Evolutionary conservation across 176 grass and related monocot species (phyloP).

Genomic region (Cenchrus americanus): DNA sequence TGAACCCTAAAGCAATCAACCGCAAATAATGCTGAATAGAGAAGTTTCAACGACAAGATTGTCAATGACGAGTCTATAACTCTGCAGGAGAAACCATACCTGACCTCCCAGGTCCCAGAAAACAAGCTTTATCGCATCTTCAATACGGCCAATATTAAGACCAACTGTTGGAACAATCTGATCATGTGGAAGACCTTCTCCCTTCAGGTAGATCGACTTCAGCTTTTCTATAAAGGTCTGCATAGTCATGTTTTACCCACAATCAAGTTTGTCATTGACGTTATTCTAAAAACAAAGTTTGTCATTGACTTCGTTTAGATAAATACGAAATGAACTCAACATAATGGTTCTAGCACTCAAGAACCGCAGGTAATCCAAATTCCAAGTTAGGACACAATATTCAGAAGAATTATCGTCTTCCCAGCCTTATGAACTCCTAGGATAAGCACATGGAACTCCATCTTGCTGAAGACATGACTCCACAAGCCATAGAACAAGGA

Average conservation of each 20-base stretch:
- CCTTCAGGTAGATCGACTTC: conserved; percentile 85
- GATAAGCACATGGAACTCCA: conserved; percentile 92
- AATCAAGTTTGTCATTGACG: conserved; percentile 11
- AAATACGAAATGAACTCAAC: conserved; percentile 5
- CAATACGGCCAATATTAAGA: conserved; percentile 95
- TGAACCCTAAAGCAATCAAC: background rate
- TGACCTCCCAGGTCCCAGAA: conserved; percentile 99
- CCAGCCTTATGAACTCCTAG: conserved; percentile 93
- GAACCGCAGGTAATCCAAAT: background rate
- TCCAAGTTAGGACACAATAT: background rate
- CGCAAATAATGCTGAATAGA: background rate
- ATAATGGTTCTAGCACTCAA: background rate
- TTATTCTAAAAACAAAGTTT: too few relatives aligned
- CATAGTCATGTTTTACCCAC: conserved; percentile 36
- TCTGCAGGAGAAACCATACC: conserved; percentile 54
- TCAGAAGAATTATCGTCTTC: conserved; percentile 82
- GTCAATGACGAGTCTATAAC: background rate
- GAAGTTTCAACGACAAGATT: background rate
- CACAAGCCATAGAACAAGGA: conserved; percentile 97
- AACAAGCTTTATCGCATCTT: conserved; percentile 85
- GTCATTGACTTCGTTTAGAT: background rate
- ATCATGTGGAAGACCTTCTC: conserved; percentile 78
- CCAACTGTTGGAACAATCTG: conserved; percentile 95
- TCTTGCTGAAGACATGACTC: conserved; percentile 94
- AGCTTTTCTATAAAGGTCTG: conserved; percentile 97